Conservation (phyloP, 345 rosid genomes). For the Microthlaspi erraticum region DNA sequence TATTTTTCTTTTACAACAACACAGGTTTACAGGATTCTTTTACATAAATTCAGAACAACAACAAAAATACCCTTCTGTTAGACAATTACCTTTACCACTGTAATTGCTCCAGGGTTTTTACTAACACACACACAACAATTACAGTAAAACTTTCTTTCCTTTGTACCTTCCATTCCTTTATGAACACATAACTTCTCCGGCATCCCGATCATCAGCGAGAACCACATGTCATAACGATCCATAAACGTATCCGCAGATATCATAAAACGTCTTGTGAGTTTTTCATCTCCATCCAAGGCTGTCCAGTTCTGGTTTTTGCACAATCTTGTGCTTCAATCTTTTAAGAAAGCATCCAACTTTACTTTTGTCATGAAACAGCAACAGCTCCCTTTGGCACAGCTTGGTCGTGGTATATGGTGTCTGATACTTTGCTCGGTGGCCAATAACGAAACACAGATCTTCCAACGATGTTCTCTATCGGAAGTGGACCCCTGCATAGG, state of each 20-base stretch:
- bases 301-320: conserved; percentile 38
- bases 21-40: conserved; percentile 11
- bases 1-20: conserved; percentile 2
- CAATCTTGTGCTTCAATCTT: conserved; percentile 36
- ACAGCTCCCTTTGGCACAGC: conserved; percentile 39
- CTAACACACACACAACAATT: conserved; percentile 39
- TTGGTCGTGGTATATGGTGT: conserved; percentile 54
- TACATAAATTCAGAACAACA: conserved; percentile 6
- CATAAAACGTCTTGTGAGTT: conserved; percentile 12
- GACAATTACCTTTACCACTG: not conserved
- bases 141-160: not conserved
- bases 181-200: conserved; percentile 18
- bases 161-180: conserved; percentile 26
- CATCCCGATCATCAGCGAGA: conserved; percentile 15
- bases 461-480: conserved; percentile 64
- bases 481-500: conserved; percentile 95
- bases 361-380: conserved; percentile 56
- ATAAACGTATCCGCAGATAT: conserved; percentile 21
- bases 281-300: conserved; percentile 14
- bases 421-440: conserved; percentile 84
- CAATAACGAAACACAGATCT: conserved; percentile 78
- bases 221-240: conserved; percentile 33
- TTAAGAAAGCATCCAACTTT: conserved; percentile 30
- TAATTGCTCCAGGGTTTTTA: conserved; percentile 2
- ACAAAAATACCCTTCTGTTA: not conserved